These are phyloP conservation scores for Misopates orontium DNA, from an alignment of 257 asterid genomes.

Conservation along the genomic window DNA sequence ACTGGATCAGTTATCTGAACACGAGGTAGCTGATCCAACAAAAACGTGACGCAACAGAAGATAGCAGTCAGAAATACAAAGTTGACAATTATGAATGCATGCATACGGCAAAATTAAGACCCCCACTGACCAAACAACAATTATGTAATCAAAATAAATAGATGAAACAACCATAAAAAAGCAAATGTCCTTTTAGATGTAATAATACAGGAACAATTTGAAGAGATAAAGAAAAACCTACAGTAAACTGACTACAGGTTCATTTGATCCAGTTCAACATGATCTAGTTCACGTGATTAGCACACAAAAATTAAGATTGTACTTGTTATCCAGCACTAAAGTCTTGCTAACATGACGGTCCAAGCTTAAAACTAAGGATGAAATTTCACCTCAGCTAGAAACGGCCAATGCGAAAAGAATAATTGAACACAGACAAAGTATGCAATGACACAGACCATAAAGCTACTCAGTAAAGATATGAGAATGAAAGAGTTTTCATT, in stretches of 20 bases:
- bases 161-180: not conserved
- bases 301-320: not conserved
- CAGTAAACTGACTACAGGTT: not conserved
- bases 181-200: not conserved
- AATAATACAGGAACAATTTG: not conserved
- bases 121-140: not conserved
- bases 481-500: not conserved
- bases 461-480: not conserved
- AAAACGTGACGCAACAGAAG: conserved; percentile 19
- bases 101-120: not conserved
- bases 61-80: not conserved
- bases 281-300: not conserved
- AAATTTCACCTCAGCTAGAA: not conserved
- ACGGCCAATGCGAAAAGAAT: too few relatives aligned
- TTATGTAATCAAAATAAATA: not conserved
- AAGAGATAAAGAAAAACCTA: not conserved
- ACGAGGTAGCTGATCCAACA: conserved; percentile 67
- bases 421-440: too few relatives aligned
- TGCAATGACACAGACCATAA: too few relatives aligned
- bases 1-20: conserved; percentile 75
- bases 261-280: not conserved
- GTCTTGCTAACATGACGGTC: too few relatives aligned
- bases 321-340: too few relatives aligned
- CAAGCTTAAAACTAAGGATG: not conserved
- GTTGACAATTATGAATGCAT: not conserved